Evolutionary conservation across 352 stramenopile genomes (phyloP), one percentile per base, ranked within the genome.

Genomic region (Peronospora belbahrii): DNA sequence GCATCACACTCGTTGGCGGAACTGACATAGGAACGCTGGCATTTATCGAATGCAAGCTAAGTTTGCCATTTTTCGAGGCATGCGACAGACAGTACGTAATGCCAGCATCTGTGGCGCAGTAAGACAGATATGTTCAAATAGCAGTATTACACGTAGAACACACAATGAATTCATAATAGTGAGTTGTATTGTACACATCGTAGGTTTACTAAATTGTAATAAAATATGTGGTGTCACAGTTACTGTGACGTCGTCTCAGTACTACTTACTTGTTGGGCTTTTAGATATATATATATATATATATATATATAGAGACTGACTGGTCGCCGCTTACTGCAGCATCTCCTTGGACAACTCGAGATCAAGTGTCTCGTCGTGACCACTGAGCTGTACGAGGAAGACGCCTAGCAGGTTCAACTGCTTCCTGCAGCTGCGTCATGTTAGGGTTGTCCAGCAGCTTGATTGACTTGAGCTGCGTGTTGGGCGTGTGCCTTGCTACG

Each of bases 381-480:
- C 44, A 41, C 62, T 70, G 17, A 91, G 71, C 59, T 91, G 76
- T 32, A 53, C 42, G 27, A 91, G 47, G 32, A 77, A 91, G 7
- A 71, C 72, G 6, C 54, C 59, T 20, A 91, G 63, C 43, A 87
- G 42, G 22, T 57, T 41, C 17, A 88, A 49, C 47, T 91, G 76
- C 51, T 86, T 86, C n/a, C 48, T 83, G 52, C 15, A 91, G 49
- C 56, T 91, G 76, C 31, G 51, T 65, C 59, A 88, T 84, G 49
- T 57, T 85, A 11, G 76, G 79, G 50, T 83, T 81, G 17, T 86
- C 72, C 42, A 91, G 50, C 40, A 91, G 64, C 54, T 88, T 88
- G 49, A 91, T 67, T 6, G 70, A 88, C 59, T 88, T 91, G 44
- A 86, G 58, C 45, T 70, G 69, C 31, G 69, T 55, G 19, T 74